phyloP scores from a whole-genome alignment of 140 eudicot species.

The Anethum foeniculum region DNA sequence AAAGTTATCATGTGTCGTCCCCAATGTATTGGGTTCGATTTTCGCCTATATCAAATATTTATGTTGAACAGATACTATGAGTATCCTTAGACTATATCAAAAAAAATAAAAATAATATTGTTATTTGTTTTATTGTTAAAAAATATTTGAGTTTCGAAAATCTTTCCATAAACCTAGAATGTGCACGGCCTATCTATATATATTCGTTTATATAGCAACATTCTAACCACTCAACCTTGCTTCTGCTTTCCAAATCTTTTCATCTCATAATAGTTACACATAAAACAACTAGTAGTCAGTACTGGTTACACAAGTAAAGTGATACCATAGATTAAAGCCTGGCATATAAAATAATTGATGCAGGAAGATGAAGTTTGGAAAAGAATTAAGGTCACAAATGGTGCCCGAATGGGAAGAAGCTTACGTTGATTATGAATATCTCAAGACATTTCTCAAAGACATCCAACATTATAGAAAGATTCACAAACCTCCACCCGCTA shows the following conservation, averaged over 20 bases:
- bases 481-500: background rate
- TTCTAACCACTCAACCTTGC: background rate
- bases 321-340: background rate
- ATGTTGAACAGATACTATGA: no score
- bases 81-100: no score
- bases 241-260: background rate
- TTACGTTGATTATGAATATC: conserved; percentile 57
- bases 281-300: background rate
- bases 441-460: conserved; percentile 43
- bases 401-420: conserved; percentile 61
- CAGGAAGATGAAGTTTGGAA: conserved; percentile 13
- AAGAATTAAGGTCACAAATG: conserved; percentile 12
- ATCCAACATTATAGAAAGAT: conserved; percentile 22
- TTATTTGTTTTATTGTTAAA: no score
- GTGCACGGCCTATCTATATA: background rate
- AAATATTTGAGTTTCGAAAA: no score
- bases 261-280: background rate
- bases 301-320: background rate
- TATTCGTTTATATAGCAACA: background rate
- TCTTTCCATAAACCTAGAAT: background rate
- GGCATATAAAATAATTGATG: background rate
- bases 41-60: no score
- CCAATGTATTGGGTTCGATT: no score
- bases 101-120: no score
- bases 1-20: no score